A percentile compares a stretch with the other conserved stretches of the same genome.
Conservation (phyloP, 129 eudicot genomes). For the Pulicaria dysenterica region DNA sequence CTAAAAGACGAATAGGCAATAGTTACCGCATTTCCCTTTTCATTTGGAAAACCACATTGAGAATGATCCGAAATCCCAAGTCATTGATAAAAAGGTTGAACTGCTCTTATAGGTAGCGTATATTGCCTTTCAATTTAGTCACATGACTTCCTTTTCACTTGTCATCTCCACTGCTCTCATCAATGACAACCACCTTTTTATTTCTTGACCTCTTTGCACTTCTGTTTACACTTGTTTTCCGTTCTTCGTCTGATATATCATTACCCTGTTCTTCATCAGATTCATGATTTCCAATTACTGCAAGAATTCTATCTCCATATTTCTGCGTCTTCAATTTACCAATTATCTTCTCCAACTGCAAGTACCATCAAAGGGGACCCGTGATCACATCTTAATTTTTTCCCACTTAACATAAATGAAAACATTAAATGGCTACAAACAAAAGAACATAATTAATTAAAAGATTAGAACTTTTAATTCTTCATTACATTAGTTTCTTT, state of each 20-base stretch:
- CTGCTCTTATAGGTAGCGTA: too few relatives aligned
- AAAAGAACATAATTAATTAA: neutral
- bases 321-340: conserved; percentile 82
- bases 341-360: conserved; percentile 88
- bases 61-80: too few relatives aligned
- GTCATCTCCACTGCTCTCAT: conserved; percentile 85
- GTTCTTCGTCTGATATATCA: conserved; percentile 33
- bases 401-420: conserved; percentile 3
- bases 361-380: conserved; percentile 18
- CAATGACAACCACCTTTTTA: conserved; percentile 51
- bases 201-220: conserved; percentile 56
- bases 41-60: too few relatives aligned
- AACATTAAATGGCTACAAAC: neutral
- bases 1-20: too few relatives aligned
- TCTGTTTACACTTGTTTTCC: conserved; percentile 32
- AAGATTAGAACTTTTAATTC: neutral
- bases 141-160: conserved; percentile 36
- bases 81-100: too few relatives aligned
- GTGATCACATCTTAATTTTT: neutral
- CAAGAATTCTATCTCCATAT: conserved; percentile 72
- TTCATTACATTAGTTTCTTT: neutral
- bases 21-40: too few relatives aligned
- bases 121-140: too few relatives aligned
- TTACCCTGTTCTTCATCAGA: conserved; percentile 34
- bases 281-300: conserved; percentile 52